Evolutionary conservation across 345 rosid species (phyloP), one percentile per base, ranked within the genome.

Genomic region (Eucalyptus erythrocorys): DNA sequence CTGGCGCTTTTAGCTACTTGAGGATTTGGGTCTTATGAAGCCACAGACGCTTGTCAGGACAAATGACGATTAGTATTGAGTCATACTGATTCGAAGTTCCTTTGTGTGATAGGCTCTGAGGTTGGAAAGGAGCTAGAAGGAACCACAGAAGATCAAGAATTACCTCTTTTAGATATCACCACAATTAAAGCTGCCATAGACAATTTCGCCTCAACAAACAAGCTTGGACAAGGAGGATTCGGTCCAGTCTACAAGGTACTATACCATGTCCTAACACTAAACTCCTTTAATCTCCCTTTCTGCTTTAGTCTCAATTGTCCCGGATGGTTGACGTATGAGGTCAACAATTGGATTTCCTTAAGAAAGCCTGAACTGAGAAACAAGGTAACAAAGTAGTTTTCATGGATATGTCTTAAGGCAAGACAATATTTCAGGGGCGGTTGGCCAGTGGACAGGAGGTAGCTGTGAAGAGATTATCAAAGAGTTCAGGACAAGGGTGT

Each of bases 401-500:
- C 61, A 55, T 55, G 30, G 27, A 55, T 55, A 22, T 55, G 27
- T 55, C 27, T 24, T 55, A 55, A 55, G 27, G 27, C 12, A 0
- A 55, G 61, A 55, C 61, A 30, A 55, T 32, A 55, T 32, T 15
- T 80, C 66, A 90, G 89, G 91, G 89, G 22, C 42, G 13, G 47
- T 64, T 90, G 59, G 43, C 49, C 6, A 48, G 76, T 61, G 91
- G 91, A 80, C 19, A 30, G 7, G 88, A 87, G 7, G 64, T 90
- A 59, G 91, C 88, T 26, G 89, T 90, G 26, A 90, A 90, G 86
- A 85, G 89, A 42, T 80, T 90, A 34, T 87, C 88, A 30, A 40
- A 87, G 89, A 3, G 19, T 30, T 87, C 89, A 26, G 32, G 64
- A 37, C 89, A 87, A 87, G 86, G 89, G 13, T 8, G 16, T 79